Evolutionary conservation across 768 basidiomycete genomes (phyloP).

Genomic region (Ramaria sp.): DNA sequence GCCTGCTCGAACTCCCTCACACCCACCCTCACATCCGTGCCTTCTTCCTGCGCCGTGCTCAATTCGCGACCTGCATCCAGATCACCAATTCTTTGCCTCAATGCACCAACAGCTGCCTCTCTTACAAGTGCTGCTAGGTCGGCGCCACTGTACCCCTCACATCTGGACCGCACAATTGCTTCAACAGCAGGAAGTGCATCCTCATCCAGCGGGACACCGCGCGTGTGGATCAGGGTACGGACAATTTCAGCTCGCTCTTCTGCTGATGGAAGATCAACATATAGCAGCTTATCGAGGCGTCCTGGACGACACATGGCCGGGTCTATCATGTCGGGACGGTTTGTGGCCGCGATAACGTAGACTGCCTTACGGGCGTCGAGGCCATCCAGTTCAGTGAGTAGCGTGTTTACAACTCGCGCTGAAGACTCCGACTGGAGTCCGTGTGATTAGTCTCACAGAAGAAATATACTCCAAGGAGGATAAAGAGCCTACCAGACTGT

Average conservation of each 20-base stretch:
- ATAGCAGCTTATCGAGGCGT: slow-evolving; percentile 85
- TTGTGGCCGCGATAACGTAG: slow-evolving; percentile 92
- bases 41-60: slow-evolving; percentile 13
- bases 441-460: not conserved
- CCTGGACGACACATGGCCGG: slow-evolving; percentile 98
- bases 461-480: not conserved
- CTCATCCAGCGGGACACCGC: slow-evolving; percentile 53
- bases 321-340: slow-evolving; percentile 94
- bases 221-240: slow-evolving; percentile 47
- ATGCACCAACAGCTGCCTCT: slow-evolving; percentile 81
- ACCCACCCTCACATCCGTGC: slow-evolving; percentile 29
- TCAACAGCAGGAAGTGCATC: slow-evolving; percentile 22
- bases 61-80: slow-evolving; percentile 20
- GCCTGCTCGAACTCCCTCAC: slow-evolving; percentile 64
- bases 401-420: slow-evolving; percentile 86
- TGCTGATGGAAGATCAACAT: slow-evolving; percentile 74
- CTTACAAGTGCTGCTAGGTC: slow-evolving; percentile 82
- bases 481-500: slow-evolving; percentile 55
- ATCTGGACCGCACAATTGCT: slow-evolving; percentile 44
- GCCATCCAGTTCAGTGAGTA: slow-evolving; percentile 89
- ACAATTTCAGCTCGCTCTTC: slow-evolving; percentile 78
- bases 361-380: slow-evolving; percentile 79
- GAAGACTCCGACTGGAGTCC: slow-evolving; percentile 74
- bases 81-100: slow-evolving; percentile 36
- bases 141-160: slow-evolving; percentile 88